Evolutionary conservation across 2,329 filamentous ascomycete species (phyloP).

Genomic region (Neoscytalidium dimidiatum): DNA sequence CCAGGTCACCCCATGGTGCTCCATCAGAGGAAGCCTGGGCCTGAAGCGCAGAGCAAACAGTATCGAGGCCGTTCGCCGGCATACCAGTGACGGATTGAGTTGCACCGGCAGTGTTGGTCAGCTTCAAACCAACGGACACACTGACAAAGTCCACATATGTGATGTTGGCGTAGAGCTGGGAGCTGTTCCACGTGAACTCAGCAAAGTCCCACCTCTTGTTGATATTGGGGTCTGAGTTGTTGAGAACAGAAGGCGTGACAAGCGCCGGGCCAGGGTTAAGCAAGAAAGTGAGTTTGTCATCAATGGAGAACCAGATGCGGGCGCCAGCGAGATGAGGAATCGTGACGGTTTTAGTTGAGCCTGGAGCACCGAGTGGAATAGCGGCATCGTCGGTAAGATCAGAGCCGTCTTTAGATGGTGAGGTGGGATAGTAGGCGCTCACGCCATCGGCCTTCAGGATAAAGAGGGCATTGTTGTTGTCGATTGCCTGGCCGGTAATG

Average conservation of each 20-base stretch:
- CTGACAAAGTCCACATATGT: conserved; percentile 75
- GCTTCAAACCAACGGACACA: conserved; percentile 49
- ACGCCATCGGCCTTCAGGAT: conserved; percentile 67
- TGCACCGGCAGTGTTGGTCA: conserved; percentile 40
- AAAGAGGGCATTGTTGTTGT: conserved; percentile 61
- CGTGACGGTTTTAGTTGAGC: conserved; percentile 60
- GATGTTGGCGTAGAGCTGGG: conserved; percentile 57
- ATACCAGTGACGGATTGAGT: conserved; percentile 58
- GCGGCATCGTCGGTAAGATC: conserved; percentile 60
- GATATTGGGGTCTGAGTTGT: conserved; percentile 54
- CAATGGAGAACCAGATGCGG: conserved; percentile 70
- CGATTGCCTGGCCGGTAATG: conserved; percentile 67
- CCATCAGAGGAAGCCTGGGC: conserved; percentile 59
- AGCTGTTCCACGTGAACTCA: conserved; percentile 51
- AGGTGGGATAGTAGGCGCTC: conserved; percentile 65
- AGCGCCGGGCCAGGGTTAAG: conserved; percentile 72
- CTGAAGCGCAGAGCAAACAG: conserved; percentile 55
- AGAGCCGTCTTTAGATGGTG: conserved; percentile 54
- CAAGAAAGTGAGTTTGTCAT: conserved; percentile 64
- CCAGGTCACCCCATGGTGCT: conserved; percentile 61
- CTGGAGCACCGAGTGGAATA: conserved; percentile 65
- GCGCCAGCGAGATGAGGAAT: conserved; percentile 72
- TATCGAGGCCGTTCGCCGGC: conserved; percentile 56
- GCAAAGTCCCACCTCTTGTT: conserved; percentile 48
- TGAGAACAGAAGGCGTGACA: conserved; percentile 73